Percentiles rank a stretch among this genome's conserved stretches.
These are phyloP conservation scores for Calonectria henricotiae DNA, from an alignment of 2,329 filamentous ascomycete species.

Conservation along the genomic window DNA sequence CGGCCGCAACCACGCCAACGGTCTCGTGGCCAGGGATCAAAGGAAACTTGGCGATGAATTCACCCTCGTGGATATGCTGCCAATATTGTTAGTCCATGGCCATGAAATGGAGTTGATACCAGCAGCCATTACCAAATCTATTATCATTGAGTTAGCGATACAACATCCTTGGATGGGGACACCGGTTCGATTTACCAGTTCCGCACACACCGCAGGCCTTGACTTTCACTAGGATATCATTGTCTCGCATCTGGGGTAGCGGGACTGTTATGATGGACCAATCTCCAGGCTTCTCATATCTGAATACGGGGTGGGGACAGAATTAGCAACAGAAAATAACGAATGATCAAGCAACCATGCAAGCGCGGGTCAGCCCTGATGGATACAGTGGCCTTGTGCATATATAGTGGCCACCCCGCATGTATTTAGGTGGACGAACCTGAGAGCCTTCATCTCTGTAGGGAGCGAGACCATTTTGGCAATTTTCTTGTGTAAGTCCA, in stretches of 20 bases:
- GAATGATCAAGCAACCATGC: conserved; percentile 8
- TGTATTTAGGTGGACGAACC: conserved; percentile 60
- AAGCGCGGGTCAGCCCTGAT: conserved; percentile 45
- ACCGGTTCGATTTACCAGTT: conserved; percentile 63
- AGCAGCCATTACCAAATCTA: conserved; percentile 57
- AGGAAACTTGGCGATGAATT: conserved; percentile 77
- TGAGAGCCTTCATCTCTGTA: conserved; percentile 75
- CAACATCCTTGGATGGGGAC: not conserved
- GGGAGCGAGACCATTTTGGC: conserved; percentile 62
- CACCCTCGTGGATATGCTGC: conserved; percentile 77
- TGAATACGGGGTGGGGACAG: conserved; percentile 44
- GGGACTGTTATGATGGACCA: conserved; percentile 76
- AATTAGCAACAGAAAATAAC: conserved; percentile 32
- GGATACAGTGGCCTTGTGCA: conserved; percentile 32
- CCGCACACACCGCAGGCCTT: conserved; percentile 78
- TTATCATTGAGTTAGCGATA: conserved; percentile 45
- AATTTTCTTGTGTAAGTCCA: conserved; percentile 1
- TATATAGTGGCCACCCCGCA: conserved; percentile 30
- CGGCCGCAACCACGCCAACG: conserved; percentile 75
- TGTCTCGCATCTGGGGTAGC: conserved; percentile 73
- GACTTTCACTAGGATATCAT: conserved; percentile 77
- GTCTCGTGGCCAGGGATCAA: conserved; percentile 80
- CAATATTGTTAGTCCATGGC: conserved; percentile 28
- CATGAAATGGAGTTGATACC: not conserved
- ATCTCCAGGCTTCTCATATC: conserved; percentile 75